phyloP scores from a whole-genome alignment of 352 stramenopile genomes.

The Pythium aphanidermatum region DNA sequence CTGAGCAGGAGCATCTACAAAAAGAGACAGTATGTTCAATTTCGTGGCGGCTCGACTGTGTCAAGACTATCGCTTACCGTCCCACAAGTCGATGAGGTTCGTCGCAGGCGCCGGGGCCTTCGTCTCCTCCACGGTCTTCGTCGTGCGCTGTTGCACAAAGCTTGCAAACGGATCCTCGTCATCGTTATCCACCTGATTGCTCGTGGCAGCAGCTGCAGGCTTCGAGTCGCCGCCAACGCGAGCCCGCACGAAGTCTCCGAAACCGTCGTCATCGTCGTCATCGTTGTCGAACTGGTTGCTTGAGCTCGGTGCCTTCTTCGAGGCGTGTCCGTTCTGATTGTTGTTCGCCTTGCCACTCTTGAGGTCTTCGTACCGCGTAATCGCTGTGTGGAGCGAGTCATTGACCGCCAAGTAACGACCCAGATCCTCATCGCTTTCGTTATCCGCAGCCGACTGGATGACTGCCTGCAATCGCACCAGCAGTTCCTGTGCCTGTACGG shows the following conservation, averaged over 20 bases:
- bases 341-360: slow-evolving; percentile 12
- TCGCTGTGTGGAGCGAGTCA: slow-evolving; percentile 48
- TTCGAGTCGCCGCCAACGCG: slow-evolving; percentile 25
- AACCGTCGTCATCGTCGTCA: slow-evolving; percentile 44
- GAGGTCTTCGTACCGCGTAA: slow-evolving; percentile 54
- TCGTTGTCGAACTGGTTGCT: slow-evolving; percentile 24
- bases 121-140: slow-evolving; percentile 14
- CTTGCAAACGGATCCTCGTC: slow-evolving; percentile 60
- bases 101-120: slow-evolving; percentile 17
- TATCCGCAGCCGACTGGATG: slow-evolving; percentile 51
- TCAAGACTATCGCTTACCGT: slow-evolving; percentile 42
- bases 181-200: slow-evolving; percentile 27
- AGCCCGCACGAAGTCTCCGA: slow-evolving; percentile 53
- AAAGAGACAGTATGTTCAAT: no score
- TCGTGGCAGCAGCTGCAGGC: slow-evolving; percentile 5
- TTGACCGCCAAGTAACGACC: slow-evolving; percentile 68
- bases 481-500: slow-evolving; percentile 50
- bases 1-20: slow-evolving; percentile 18
- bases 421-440: slow-evolving; percentile 53
- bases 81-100: slow-evolving; percentile 65
- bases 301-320: background rate
- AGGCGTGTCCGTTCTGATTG: slow-evolving; percentile 11
- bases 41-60: no score
- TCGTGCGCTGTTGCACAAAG: slow-evolving; percentile 49
- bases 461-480: slow-evolving; percentile 51